These are phyloP conservation scores for Arachis stenosperma DNA, from an alignment of 306 rosid genomes.

Conservation along the genomic window DNA sequence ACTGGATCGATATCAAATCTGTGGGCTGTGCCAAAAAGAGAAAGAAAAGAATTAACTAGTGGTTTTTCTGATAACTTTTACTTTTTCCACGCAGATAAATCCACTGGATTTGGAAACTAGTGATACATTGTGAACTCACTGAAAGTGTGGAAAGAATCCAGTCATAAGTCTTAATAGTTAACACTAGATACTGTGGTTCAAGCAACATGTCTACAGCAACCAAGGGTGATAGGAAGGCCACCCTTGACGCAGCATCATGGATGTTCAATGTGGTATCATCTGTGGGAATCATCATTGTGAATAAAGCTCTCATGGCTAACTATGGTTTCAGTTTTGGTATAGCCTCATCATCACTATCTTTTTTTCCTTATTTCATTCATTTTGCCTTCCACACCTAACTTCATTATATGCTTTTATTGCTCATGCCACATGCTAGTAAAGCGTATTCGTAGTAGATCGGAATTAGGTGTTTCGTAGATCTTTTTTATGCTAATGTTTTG, in stretches of 20 bases:
- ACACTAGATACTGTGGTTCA: slow-evolving; percentile 19
- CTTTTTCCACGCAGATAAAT: slow-evolving; percentile 37
- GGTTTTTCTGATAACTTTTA: slow-evolving; percentile 25
- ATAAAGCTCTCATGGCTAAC: slow-evolving; percentile 72
- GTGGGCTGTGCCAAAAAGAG: neutral
- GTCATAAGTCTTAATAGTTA: neutral
- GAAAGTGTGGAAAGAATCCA: neutral
- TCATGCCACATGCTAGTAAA: slow-evolving; percentile 10
- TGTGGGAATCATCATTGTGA: slow-evolving; percentile 76
- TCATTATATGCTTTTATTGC: slow-evolving; percentile 16
- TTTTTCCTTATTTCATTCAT: neutral
- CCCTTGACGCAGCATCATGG: slow-evolving; percentile 75
- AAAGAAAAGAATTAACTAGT: too few species aligned
- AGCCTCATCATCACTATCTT: neutral
- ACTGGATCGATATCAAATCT: neutral
- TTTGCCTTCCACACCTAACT: slow-evolving; percentile 9
- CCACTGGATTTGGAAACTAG: slow-evolving; percentile 1
- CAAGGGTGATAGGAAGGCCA: slow-evolving; percentile 58
- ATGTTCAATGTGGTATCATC: slow-evolving; percentile 80
- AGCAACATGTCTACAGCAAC: slow-evolving; percentile 54
- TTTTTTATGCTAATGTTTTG: neutral
- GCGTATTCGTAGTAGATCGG: slow-evolving; percentile 6
- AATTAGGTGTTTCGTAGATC: slow-evolving; percentile 16
- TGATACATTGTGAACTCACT: slow-evolving; percentile 12
- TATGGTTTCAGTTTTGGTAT: slow-evolving; percentile 79